These are phyloP conservation scores for Hygrocybe coccinea DNA, from an alignment of 768 basidiomycete genomes.

Conservation along the genomic window DNA sequence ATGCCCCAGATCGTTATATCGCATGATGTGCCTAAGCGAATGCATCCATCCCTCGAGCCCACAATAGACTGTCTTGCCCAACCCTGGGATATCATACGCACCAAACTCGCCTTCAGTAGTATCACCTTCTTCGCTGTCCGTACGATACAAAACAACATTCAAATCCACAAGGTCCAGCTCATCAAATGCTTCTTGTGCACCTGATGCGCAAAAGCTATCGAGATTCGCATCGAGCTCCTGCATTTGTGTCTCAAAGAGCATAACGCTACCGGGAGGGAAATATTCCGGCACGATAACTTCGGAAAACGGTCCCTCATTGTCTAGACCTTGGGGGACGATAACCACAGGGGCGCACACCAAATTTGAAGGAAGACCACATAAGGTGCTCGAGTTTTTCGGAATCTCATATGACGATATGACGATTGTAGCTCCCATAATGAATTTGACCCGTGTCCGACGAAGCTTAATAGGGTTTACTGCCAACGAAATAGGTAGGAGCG, in stretches of 20 bases:
- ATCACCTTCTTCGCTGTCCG: constrained; percentile 89
- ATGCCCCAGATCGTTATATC: constrained; percentile 90
- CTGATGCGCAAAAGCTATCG: constrained; percentile 67
- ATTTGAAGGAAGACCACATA: constrained; percentile 69
- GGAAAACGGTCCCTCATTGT: constrained; percentile 62
- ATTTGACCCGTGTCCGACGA: constrained; percentile 70
- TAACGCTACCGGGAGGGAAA: constrained; percentile 94
- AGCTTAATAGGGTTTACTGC: constrained; percentile 83
- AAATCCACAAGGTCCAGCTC: constrained; percentile 80
- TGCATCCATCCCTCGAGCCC: constrained; percentile 98
- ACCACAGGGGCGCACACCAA: constrained; percentile 62
- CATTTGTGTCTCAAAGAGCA: constrained; percentile 86
- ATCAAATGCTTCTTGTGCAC: constrained; percentile 67
- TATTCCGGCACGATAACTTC: constrained; percentile 79
- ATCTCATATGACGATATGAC: constrained; percentile 60
- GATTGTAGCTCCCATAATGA: constrained; percentile 74
- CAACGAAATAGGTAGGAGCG: background rate
- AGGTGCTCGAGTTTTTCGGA: constrained; percentile 42
- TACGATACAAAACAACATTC: constrained; percentile 80
- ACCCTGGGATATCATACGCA: constrained; percentile 71
- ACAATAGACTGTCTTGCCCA: constrained; percentile 80
- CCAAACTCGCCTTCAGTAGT: constrained; percentile 79
- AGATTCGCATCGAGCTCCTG: constrained; percentile 66
- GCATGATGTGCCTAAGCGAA: constrained; percentile 76
- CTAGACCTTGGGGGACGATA: constrained; percentile 55